Conservation (phyloP, 495 filamentous ascomycete genomes). For the Lophiostoma macrostomum region DNA sequence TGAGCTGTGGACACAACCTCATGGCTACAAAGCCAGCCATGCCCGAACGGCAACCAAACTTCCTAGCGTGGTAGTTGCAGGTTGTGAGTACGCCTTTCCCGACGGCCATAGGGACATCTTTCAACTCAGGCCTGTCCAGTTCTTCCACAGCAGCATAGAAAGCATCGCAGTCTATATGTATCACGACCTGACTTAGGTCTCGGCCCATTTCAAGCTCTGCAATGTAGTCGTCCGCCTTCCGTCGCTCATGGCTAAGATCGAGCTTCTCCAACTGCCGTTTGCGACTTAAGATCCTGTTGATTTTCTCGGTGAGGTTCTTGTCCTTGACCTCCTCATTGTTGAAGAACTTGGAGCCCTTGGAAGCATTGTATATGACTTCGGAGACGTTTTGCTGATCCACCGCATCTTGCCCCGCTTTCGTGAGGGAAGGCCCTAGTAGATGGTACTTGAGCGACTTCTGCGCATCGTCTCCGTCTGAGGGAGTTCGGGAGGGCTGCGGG, state of each 20-base stretch:
- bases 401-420: conserved; percentile 88
- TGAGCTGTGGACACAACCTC: conserved; percentile 85
- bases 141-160: conserved; percentile 97
- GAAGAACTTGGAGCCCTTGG: conserved; percentile 96
- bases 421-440: conserved; percentile 87
- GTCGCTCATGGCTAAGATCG: conserved; percentile 68
- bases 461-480: conserved; percentile 33
- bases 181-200: conserved; percentile 78
- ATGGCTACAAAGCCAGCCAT: conserved; percentile 96
- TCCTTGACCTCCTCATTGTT: conserved; percentile 84
- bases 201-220: conserved; percentile 71
- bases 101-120: conserved; percentile 87
- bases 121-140: conserved; percentile 84
- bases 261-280: conserved; percentile 75
- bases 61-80: conserved; percentile 89
- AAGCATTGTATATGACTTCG: conserved; percentile 95
- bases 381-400: conserved; percentile 97
- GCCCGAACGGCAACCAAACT: conserved; percentile 84
- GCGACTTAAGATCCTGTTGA: conserved; percentile 70
- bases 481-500: conserved; percentile 10
- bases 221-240: conserved; percentile 78
- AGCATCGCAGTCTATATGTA: conserved; percentile 96
- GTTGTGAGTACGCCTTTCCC: conserved; percentile 90
- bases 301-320: conserved; percentile 79
- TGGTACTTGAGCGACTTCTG: conserved; percentile 61